Conservation (phyloP, 1,284 basidiomycete species). For the Sporisorium scitamineum region DNA sequence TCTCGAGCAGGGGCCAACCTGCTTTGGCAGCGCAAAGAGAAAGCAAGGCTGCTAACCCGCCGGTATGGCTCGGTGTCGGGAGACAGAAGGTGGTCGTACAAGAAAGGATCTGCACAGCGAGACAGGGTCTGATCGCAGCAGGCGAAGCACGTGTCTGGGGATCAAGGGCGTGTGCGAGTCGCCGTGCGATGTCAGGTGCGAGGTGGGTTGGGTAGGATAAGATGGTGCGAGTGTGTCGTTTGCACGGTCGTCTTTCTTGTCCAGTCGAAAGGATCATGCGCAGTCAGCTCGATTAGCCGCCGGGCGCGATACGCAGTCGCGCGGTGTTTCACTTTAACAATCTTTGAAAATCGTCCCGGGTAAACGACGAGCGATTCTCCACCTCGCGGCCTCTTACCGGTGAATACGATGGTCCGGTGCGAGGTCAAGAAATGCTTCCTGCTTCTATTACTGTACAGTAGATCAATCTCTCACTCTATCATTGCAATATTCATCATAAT, state of each 20-base stretch:
- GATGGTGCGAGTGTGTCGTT: neutral
- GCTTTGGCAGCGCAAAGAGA: neutral
- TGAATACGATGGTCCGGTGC: neutral
- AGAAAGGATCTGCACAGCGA: neutral
- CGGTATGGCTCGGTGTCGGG: constrained; percentile 2
- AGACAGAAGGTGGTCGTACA: neutral
- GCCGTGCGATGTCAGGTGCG: neutral
- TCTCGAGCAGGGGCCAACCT: neutral
- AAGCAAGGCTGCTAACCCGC: neutral
- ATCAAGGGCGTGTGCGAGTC: neutral
- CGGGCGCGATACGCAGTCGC: constrained; percentile 17
- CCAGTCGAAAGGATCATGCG: neutral
- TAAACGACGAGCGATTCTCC: neutral
- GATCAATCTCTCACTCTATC: neutral
- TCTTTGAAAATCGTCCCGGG: neutral
- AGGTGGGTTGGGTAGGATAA: neutral
- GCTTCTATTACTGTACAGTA: neutral
- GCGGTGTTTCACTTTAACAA: neutral
- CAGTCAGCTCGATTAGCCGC: neutral
- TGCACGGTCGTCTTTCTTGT: neutral
- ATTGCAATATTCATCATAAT: constrained; percentile 4
- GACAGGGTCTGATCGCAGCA: neutral
- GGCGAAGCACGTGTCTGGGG: neutral
- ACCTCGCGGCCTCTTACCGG: neutral
- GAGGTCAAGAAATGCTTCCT: neutral